Base-by-base conservation (phyloP, 2,329 filamentous ascomycete genomes). In the Claviceps sp. region DNA sequence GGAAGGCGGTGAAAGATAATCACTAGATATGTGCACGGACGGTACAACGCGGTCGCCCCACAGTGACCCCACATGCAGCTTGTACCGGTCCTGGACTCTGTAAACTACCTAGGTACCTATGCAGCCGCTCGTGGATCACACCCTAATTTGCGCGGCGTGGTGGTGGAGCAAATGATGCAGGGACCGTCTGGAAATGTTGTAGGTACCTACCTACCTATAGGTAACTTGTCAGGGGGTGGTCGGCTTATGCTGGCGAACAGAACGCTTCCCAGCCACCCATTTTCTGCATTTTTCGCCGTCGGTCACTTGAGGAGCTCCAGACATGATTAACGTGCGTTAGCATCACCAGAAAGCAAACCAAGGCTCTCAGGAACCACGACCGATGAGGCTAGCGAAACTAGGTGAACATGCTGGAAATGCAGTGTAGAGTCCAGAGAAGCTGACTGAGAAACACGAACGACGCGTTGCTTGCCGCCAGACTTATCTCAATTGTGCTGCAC, bases 241-340 rank as follows among this genome's bases (percentile, higher is more conserved):
- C 22, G 38, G 16, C 13, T 16, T 16, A 38, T 11, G 36, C 36
- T 16, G 9, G 36, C 4, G 13, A 14, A 8, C 22, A 22, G 13
- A 14, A 14, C 22, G 37, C 38, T 34, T 45, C 49, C 49, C 49
- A 50, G 49, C 49, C 49, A 45, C 49, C 49, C 36, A 36, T 8
- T 47, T 51, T 42, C 29, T 22, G 13, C 14, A 20, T 11, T 11
- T 17, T 1, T 7, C 16, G 8, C 43, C 22, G 14, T 26, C 22
- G 14, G 16, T 20, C 50, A 47, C 45, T 26, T 13, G 6, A 23
- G 14, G 38, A 47, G 46, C 50, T 51, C 50, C 50, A 26, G 17
- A 7, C 37, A 37, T 17, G 37, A 37, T 51, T 42, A 37, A 47
- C 43, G 23, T 38, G 14, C 34, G 50, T 51, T 51, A 51, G 38